These are phyloP conservation scores for Cystofilobasidium capitatum DNA, from an alignment of 768 basidiomycete species.

Conservation along the genomic window DNA sequence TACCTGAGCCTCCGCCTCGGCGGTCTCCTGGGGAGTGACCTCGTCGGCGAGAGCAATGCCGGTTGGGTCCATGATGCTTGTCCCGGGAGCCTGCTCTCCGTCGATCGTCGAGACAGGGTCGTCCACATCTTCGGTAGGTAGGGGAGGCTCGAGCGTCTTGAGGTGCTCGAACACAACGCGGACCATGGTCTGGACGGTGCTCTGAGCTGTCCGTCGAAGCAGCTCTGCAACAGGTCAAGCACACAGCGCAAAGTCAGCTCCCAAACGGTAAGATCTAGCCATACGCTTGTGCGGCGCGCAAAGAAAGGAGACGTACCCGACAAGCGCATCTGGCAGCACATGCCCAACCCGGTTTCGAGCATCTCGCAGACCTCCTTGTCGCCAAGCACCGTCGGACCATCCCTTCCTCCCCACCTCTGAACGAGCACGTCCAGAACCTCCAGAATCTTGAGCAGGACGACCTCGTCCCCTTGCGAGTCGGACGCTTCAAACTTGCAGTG, in stretches of 20 bases:
- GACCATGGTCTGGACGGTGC: slow-evolving; percentile 78
- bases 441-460: slow-evolving; percentile 84
- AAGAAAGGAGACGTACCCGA: slow-evolving; percentile 56
- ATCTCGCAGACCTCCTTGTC: slow-evolving; percentile 97
- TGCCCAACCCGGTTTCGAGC: slow-evolving; percentile 92
- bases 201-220: slow-evolving; percentile 74
- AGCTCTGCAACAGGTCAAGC: slow-evolving; percentile 52
- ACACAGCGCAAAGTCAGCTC: not conserved
- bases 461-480: slow-evolving; percentile 94
- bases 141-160: slow-evolving; percentile 29
- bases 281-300: not conserved
- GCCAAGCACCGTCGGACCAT: slow-evolving; percentile 54
- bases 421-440: slow-evolving; percentile 77
- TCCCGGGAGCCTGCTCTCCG: not conserved
- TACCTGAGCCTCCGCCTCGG: not conserved
- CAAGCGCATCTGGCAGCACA: slow-evolving; percentile 93
- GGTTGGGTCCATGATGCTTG: slow-evolving; percentile 15
- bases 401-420: slow-evolving; percentile 40
- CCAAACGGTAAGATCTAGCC: too few relatives aligned
- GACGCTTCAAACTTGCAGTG: slow-evolving; percentile 98
- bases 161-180: slow-evolving; percentile 69
- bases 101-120: not conserved
- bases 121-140: not conserved
- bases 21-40: not conserved
- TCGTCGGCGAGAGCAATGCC: slow-evolving; percentile 1